Conservation (phyloP, 2,329 filamentous ascomycete genomes). For the Hymenoscyphus scutula region DNA sequence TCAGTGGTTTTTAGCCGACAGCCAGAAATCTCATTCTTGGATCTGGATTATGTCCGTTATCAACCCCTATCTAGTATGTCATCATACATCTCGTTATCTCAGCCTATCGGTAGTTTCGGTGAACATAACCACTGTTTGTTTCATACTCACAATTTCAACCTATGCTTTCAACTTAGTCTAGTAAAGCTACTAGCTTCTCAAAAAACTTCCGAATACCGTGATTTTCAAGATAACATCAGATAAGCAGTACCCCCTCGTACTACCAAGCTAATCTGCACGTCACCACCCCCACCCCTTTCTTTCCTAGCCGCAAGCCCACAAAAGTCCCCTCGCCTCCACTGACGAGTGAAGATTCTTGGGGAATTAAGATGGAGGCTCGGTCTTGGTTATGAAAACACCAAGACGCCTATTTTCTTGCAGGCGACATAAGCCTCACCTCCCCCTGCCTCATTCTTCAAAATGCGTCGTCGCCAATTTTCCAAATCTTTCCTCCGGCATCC, state of each 20-base stretch:
- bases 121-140: not conserved
- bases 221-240: not conserved
- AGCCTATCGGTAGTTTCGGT: too few relatives aligned
- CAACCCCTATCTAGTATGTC: not conserved
- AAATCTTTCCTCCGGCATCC: not conserved
- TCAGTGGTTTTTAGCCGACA: not conserved
- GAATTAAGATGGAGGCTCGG: not conserved
- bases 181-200: not conserved
- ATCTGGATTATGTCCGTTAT: not conserved
- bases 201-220: not conserved
- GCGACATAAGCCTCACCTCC: not conserved
- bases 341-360: not conserved
- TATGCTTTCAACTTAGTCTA: not conserved
- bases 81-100: too few relatives aligned
- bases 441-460: too few relatives aligned
- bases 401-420: not conserved
- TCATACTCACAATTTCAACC: not conserved
- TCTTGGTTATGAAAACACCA: not conserved
- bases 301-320: not conserved
- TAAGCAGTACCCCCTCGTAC: not conserved
- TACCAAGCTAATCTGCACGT: not conserved
- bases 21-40: not conserved
- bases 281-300: not conserved
- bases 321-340: not conserved
- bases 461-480: too few relatives aligned